Base-by-base conservation (phyloP, 2,329 filamentous ascomycete genomes). In the Leptodontidium sp. region DNA sequence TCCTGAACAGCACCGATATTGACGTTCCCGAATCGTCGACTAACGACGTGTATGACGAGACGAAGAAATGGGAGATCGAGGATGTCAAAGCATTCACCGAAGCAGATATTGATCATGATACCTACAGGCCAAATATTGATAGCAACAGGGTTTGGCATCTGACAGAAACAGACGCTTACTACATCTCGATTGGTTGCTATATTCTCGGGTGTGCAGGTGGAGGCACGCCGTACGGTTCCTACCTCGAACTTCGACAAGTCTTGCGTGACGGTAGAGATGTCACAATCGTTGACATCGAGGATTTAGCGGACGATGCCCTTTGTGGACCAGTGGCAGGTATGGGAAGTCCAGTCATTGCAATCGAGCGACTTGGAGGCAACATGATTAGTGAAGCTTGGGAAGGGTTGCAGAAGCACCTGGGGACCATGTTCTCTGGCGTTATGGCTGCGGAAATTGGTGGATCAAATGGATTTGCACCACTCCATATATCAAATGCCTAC, bases 371-470 rank as follows among this genome's bases (percentile, higher is more conserved):
- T 21, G 35, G 58, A 49, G 65, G 57, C 17, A 59, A 55, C 6
- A 49, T 45, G 58, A 47, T 62, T 24, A 17, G 50, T 38, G 26
- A 67, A 32, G 57, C 65, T 26, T 40, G 47, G 14, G 52, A 61
- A 50, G 64, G 35, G 12, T 45, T 66, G 45, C 11, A 45, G 47
- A 35, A 62, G 12, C 49, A 66, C 21, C 57, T 66, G 4, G 59
- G 47, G 1, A 43, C n/a, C 24, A 67, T 26, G 9, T 62, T 63
- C 21, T 35, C 32, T n/a, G 58, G 29, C 2, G 17, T 63, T 7
- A 63, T 67, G 38, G 52, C 49, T 32, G 32, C 40, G 7, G 65
- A 67, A 49, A 67, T 67, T 47, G 58, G 65, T n/a, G 65, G 65
- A 4, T 47, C 58, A 2, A 67, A 63, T 40, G 65, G 65, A 12